Evolutionary conservation across 2,329 filamentous ascomycete genomes (phyloP).

Genomic region (Ambrosiella cleistominuta): DNA sequence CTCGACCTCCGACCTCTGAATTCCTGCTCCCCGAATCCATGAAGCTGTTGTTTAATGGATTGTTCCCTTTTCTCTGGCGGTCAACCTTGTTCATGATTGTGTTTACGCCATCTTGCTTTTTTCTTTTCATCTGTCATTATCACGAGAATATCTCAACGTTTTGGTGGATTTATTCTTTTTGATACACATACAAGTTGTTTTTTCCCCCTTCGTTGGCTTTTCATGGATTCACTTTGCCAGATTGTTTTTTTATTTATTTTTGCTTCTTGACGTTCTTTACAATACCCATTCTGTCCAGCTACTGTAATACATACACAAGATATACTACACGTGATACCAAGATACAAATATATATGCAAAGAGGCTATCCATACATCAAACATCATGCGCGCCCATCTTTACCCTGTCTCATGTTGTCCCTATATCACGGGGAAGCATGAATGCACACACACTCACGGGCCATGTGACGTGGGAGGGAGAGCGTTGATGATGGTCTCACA

Average conservation of each 20-base stretch:
- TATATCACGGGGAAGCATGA: neutral
- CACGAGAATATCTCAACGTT: neutral
- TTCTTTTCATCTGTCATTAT: neutral
- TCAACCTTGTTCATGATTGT: neutral
- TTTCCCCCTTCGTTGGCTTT: conserved; percentile 3
- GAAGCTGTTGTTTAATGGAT: no score
- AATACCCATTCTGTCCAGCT: conserved; percentile 1
- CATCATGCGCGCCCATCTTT: neutral
- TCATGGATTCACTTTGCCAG: conserved; percentile 3
- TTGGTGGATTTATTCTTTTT: neutral
- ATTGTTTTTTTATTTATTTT: conserved; percentile 3
- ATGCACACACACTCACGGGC: neutral
- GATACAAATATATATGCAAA: neutral
- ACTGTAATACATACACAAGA: neutral
- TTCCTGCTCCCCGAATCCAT: no score
- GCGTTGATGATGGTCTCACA: neutral
- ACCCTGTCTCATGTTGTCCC: neutral
- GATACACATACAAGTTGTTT: neutral
- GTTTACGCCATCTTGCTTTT: conserved; percentile 1
- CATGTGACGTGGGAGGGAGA: neutral
- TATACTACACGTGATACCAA: no score
- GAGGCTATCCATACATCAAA: neutral
- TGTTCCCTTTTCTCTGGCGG: no score
- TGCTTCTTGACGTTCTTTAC: conserved; percentile 5
- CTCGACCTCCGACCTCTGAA: neutral